phyloP scores from a whole-genome alignment of 75 land plant species.

The Picea sitchensis region DNA sequence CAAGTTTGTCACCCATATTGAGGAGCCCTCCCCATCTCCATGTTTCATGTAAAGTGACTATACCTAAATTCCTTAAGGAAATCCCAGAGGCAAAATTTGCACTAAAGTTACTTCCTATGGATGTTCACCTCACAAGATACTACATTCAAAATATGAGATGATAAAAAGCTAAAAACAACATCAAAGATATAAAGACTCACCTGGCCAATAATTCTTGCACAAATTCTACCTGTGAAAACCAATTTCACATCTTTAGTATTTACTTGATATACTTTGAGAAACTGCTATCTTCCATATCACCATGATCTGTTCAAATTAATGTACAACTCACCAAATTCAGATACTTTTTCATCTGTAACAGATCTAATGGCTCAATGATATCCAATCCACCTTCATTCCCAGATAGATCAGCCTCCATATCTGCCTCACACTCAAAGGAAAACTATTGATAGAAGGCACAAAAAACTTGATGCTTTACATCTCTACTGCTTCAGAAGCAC shows the following conservation, averaged over 20 bases:
- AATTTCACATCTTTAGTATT: background rate
- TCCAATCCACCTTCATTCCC: conserved; percentile 28
- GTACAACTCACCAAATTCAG: conserved; percentile 38
- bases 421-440: background rate
- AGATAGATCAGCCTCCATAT: background rate
- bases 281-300: background rate
- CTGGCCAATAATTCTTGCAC: conserved; percentile 33
- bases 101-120: too few species aligned
- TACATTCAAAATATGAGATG: too few species aligned
- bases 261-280: background rate
- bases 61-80: too few species aligned
- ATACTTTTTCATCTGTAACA: conserved; percentile 36
- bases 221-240: conserved; percentile 39
- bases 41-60: too few species aligned
- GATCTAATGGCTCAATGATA: conserved; percentile 34
- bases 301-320: background rate
- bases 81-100: too few species aligned
- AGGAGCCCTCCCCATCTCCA: too few species aligned
- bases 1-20: too few species aligned
- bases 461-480: background rate
- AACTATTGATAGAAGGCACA: conserved; percentile 6
- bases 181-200: conserved; percentile 13
- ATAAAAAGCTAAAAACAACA: too few species aligned
- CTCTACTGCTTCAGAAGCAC: background rate
- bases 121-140: too few species aligned